Conservation (phyloP, 1,284 basidiomycete genomes). For the Cryptococcus sp. region DNA sequence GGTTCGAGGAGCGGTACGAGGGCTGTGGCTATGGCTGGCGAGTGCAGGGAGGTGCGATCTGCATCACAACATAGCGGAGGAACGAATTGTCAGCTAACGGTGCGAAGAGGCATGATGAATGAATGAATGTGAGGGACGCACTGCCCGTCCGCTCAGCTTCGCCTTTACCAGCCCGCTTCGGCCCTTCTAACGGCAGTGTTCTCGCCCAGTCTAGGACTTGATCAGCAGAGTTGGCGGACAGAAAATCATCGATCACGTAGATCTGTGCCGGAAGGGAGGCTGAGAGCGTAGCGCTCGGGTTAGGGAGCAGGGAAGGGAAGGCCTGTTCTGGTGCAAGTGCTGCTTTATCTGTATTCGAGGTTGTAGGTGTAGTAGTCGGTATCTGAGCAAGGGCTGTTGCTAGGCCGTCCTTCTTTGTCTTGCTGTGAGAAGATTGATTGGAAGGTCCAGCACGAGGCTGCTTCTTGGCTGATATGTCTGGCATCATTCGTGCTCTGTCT, state of each 20-base stretch:
- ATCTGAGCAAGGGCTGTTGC: no score
- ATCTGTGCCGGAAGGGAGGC: slow-evolving; percentile 66
- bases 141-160: slow-evolving; percentile 75
- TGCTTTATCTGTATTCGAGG: no score
- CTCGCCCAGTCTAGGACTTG: slow-evolving; percentile 66
- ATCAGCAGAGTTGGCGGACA: slow-evolving; percentile 13
- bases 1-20: slow-evolving; percentile 62
- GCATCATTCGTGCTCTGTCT: no score
- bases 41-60: slow-evolving; percentile 68
- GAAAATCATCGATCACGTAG: slow-evolving; percentile 60
- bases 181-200: slow-evolving; percentile 61
- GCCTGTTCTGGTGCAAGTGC: neutral
- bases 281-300: slow-evolving; percentile 54
- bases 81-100: neutral
- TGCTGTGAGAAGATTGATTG: no score
- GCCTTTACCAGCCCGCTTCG: slow-evolving; percentile 72
- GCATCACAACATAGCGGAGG: neutral
- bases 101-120: neutral
- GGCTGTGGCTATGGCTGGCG: slow-evolving; percentile 62
- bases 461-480: no score
- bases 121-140: slow-evolving; percentile 44
- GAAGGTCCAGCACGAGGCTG: no score
- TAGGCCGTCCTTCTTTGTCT: no score
- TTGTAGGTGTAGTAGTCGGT: no score
- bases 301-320: slow-evolving; percentile 40